Base-by-base conservation (phyloP, 2,329 filamentous ascomycete genomes). In the Fusarium subtropicale region DNA sequence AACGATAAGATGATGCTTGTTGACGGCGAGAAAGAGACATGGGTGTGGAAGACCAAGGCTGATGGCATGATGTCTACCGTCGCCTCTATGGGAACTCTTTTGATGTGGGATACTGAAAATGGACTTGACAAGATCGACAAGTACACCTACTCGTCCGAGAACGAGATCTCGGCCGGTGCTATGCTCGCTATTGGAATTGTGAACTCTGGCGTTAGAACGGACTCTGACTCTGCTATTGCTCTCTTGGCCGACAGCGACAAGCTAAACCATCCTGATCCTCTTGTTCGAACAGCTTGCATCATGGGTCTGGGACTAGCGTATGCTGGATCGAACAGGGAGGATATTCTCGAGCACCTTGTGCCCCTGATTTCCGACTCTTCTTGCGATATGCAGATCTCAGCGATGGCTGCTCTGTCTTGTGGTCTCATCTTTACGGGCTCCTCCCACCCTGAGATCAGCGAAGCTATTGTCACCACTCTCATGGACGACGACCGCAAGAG, bases 21-120 rank as follows among this genome's bases (percentile, higher is more conserved):
- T 42, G 91, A 96, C 22, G 91, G 92, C 62, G 91, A 94, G 68
- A 97, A 97, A 83, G 90, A 92, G 74, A 92, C 91, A 68, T 99
- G 96, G 95, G 93, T 99, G 7, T 99, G 94, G 93, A 99, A 98
- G 85, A 98, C 97, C 22, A 99, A 99, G 82, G 94, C 97, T 42
- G 94, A 97, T 76, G 96, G 96, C 69, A 97, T 97, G 94, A 87
- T 97, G 81, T 98, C 96, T 2, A 97, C 95, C 1, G 92, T 97
- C 39, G 97, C 97, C 7, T 98, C 96, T 1, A 83, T 97, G 72
- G 96, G 96, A 76, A 95, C 96, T 75, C 85, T 99, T 20, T 85
- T 97, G 77, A 88, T 97, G 76, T 97, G 96, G 92, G 95, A 99
- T 76, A 91, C 97, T 24, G 95, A 98, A 76, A 90, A 88, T 71